These are phyloP conservation scores for Dendrobium huoshanense DNA, from an alignment of 106 monocot genomes.

Conservation along the genomic window DNA sequence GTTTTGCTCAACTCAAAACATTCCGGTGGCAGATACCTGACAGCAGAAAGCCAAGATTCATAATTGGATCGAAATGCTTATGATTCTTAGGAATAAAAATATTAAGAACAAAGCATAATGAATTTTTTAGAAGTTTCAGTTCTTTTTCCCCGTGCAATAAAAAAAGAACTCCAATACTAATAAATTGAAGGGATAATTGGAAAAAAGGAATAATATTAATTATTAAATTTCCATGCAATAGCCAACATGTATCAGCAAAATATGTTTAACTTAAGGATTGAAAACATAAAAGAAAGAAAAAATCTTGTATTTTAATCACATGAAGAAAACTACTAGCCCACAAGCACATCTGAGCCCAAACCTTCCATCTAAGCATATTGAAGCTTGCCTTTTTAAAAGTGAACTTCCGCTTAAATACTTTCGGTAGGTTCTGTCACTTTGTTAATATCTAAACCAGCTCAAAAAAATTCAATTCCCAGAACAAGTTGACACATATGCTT, in stretches of 20 bases:
- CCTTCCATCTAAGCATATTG: too few relatives aligned
- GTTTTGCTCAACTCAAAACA: slow-evolving; percentile 94
- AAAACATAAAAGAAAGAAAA: neutral
- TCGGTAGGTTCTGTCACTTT: too few relatives aligned
- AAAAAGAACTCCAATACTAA: neutral
- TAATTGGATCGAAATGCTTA: neutral
- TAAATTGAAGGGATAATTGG: neutral
- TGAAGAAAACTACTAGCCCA: too few relatives aligned
- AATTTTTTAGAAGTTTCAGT: neutral
- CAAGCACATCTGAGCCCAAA: too few relatives aligned
- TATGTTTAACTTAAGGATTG: too few relatives aligned
- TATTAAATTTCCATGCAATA: neutral
- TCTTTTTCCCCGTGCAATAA: neutral
- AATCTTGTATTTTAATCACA: neutral
- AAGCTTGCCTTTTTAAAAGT: too few relatives aligned
- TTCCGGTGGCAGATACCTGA: slow-evolving; percentile 99
- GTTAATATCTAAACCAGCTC: too few relatives aligned
- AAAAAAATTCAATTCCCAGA: too few relatives aligned
- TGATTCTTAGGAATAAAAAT: neutral
- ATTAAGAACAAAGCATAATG: neutral
- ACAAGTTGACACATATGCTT: too few relatives aligned
- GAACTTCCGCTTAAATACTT: too few relatives aligned
- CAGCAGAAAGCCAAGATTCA: slow-evolving; percentile 7
- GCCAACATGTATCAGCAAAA: neutral
- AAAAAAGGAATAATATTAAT: neutral